Evolutionary conservation across 305 asterid genomes (phyloP), one percentile per base, ranked within the genome.

Genomic region (Rubia tinctorum): DNA sequence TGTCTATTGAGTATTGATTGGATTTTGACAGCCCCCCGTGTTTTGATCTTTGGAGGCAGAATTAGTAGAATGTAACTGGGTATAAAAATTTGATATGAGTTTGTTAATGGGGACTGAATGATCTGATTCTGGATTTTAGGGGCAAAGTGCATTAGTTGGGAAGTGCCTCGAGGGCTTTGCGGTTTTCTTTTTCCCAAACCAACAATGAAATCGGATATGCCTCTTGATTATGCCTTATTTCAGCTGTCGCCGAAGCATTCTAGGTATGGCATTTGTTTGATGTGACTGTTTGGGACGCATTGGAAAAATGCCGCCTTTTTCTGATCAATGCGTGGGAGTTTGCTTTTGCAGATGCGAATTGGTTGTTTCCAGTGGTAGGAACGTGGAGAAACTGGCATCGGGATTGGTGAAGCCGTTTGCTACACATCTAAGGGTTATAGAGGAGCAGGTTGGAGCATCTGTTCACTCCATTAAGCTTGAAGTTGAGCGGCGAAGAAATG

Each of bases 391-490:
- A 77, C 87, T 95, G 53, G 98, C 99, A 22, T 92, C 99, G 11
- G 99, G 99, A 60, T 84, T 89, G 71, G 82, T 92, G 80, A 90
- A 95, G 84, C 98, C 99, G 59, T 95, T 92, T 77, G 85, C 88
- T 73, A 72, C 91, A 15, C 95, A 95, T 80, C 79, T 95, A 69
- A 89, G 90, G 82, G 82, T 86, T 79, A 92, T 84, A n/a, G 93
- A 95, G 82, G 97, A 90, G 75, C 95, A 95, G 81, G 80, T 87
- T 76, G 86, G 91, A 75, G 84, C 89, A 76, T 77, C 88, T 39
- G 86, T 84, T 68, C 93, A 84, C 76, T 84, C 91, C 27, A 87
- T 95, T 75, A 90, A 86, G 85, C 99, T 95, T 80, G 97, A 95
- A 77, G 86, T 82, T 73, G 91, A 86, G 71, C 75, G 85, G 69